Base-by-base conservation (phyloP, 257 asterid species). In the Lavandula angustifolia region DNA sequence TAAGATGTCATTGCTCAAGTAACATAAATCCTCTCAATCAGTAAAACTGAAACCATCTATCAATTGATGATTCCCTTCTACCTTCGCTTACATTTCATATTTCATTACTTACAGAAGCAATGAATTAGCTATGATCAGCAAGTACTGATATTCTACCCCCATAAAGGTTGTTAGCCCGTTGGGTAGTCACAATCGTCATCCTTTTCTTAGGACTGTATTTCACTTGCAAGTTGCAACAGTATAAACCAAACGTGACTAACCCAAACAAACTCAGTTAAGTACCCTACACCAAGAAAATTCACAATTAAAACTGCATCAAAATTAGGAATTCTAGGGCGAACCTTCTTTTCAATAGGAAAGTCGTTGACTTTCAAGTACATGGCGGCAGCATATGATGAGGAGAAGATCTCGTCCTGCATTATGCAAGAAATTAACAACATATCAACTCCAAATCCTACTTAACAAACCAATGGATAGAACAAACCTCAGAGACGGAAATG, bases 351-450 rank as follows among this genome's bases (percentile, higher is more conserved):
- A 70, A 18, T 75, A 7, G 98, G 96, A 75, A 87, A 89, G 65
- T 79, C 49, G 33, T 80, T 87, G 62, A 74, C 80, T 76, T 89
- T 87, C 84, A 92, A 78, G 85, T 81, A 92, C 98, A 85, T 92
- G 53, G 98, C 96, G 4, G 98, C 97, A 37, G 98, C 96, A 80
- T 82, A 92, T 17, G 98, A 92, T 9, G 98, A 89, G 37, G 95
- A 85, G 63, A 92, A 92, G 7, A 92, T 92, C 76, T 92, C 98
- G 13, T 87, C 94, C 98, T 89, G 92, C 74, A 73, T 72, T 33
- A 16, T 48, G 38, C 48, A 46, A n/a, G 7, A 56, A 51, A 78
- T 65, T 31, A 40, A 14, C 43, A 40, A 52, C 16, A 35, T 4
- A 43, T 4, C 61, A 48, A 51, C 29, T 47, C 69, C 3, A 38